phyloP scores from a whole-genome alignment of 2,329 filamentous ascomycete genomes.

The Claviceps arundinis region DNA sequence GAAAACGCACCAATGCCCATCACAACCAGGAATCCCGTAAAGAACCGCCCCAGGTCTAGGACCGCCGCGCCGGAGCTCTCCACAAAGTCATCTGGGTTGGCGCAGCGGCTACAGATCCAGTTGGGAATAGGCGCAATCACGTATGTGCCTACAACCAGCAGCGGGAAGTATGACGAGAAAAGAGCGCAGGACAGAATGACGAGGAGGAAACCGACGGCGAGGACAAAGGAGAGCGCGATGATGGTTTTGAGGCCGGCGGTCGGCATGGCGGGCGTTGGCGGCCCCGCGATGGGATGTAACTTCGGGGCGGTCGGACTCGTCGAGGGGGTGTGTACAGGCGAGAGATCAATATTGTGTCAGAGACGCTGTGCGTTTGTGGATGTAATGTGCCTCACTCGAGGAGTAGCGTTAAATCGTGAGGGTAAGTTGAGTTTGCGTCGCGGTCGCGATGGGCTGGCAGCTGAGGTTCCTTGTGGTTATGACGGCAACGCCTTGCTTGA shows the following conservation, averaged over 20 bases:
- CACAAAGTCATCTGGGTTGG: conserved; percentile 92
- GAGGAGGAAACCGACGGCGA: conserved; percentile 95
- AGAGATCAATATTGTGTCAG: background rate
- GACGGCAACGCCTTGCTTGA: background rate
- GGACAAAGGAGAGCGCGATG: conserved; percentile 96
- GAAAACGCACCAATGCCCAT: conserved; percentile 78
- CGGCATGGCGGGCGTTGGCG: conserved; percentile 34
- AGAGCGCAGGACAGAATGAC: conserved; percentile 96
- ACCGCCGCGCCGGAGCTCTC: conserved; percentile 69
- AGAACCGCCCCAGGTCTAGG: conserved; percentile 87
- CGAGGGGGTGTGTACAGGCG: background rate
- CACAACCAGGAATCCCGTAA: conserved; percentile 88
- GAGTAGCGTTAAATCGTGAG: no score
- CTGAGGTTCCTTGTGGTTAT: no score
- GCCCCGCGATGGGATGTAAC: conserved; percentile 5
- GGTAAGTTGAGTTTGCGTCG: no score
- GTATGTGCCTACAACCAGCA: conserved; percentile 93
- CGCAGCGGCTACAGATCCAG: conserved; percentile 82
- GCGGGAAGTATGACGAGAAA: conserved; percentile 86
- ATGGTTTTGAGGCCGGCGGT: conserved; percentile 96
- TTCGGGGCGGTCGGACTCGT: no score
- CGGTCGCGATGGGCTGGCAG: no score
- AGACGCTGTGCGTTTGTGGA: background rate
- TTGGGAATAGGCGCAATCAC: conserved; percentile 88
- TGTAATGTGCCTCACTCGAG: background rate